phyloP scores from a whole-genome alignment of 1,284 basidiomycete species.

The Testicularia cyperi region DNA sequence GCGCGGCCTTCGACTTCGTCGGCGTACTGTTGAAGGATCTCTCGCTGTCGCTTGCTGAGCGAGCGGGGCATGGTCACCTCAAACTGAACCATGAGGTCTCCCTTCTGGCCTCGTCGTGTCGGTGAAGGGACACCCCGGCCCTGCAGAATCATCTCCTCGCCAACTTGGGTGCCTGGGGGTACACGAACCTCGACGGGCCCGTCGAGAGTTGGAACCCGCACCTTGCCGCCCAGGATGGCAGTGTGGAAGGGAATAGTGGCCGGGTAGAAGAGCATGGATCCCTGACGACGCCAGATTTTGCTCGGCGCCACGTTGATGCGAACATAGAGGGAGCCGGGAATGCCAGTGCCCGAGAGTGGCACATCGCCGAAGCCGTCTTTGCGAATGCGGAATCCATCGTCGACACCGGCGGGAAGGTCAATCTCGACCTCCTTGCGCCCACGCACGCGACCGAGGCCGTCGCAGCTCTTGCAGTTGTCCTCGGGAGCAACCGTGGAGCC shows the following conservation, averaged over 20 bases:
- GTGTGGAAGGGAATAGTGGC: constrained; percentile 88
- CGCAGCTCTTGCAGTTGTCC: constrained; percentile 78
- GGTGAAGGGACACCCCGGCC: constrained; percentile 77
- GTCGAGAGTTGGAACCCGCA: constrained; percentile 90
- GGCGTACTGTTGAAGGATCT: constrained; percentile 85
- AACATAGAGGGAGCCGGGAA: constrained; percentile 80
- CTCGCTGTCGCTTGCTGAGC: constrained; percentile 77
- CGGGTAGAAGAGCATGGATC: constrained; percentile 85
- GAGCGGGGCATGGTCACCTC: constrained; percentile 85
- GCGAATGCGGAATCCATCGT: constrained; percentile 93
- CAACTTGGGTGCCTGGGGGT: constrained; percentile 89
- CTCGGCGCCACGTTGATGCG: constrained; percentile 82
- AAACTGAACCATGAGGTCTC: constrained; percentile 90
- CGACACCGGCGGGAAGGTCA: constrained; percentile 78
- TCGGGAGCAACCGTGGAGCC: constrained; percentile 78
- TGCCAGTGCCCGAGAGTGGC: constrained; percentile 70
- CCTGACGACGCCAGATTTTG: constrained; percentile 85
- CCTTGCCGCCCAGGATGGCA: constrained; percentile 86
- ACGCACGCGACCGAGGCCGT: constrained; percentile 84
- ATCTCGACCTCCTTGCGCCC: constrained; percentile 77
- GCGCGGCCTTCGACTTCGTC: constrained; percentile 66
- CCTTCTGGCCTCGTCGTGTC: constrained; percentile 65
- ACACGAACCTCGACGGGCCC: constrained; percentile 94
- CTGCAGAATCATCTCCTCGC: constrained; percentile 93
- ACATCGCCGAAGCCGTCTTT: constrained; percentile 83